Conservation (phyloP, 371 early-diverging fungal genomes). For the Basidiobolus meristosporus region DNA sequence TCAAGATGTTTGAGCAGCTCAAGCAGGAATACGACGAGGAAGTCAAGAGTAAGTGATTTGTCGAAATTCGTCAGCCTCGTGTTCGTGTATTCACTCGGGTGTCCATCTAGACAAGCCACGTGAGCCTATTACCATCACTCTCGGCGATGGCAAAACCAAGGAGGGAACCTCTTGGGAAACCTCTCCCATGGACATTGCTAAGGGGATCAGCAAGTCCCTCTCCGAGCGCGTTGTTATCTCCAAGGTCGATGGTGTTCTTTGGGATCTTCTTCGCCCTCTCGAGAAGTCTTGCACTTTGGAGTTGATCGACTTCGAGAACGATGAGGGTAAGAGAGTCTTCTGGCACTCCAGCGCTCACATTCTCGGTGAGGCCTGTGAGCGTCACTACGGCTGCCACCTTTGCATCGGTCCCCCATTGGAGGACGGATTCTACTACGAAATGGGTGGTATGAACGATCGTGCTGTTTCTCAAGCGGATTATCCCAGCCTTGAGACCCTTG, state of each 20-base stretch:
- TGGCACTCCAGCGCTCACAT: constrained; percentile 99
- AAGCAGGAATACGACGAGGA: constrained; percentile 60
- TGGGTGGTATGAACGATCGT: constrained; percentile 57
- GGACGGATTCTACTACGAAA: constrained; percentile 99
- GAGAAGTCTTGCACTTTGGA: constrained; percentile 67
- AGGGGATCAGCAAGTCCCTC: constrained; percentile 69
- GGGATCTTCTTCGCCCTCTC: constrained; percentile 83
- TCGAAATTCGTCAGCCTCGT: constrained; percentile 1
- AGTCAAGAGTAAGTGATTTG: constrained; percentile 41
- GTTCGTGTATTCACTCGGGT: constrained; percentile 2
- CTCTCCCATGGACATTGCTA: constrained; percentile 88
- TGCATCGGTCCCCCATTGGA: constrained; percentile 98
- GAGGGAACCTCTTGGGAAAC: constrained; percentile 93
- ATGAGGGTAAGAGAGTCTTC: constrained; percentile 91
- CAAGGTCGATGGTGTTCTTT: constrained; percentile 80
- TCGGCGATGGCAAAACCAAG: constrained; percentile 72
- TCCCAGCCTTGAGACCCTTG: constrained; percentile 65
- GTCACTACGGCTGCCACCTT: constrained; percentile 89
- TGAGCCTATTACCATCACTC: constrained; percentile 67
- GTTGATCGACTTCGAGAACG: constrained; percentile 89
- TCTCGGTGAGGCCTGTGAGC: constrained; percentile 95
- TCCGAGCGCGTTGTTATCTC: constrained; percentile 85
- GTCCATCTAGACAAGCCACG: constrained; percentile 49
- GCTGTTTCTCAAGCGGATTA: constrained; percentile 72
- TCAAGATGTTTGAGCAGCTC: constrained; percentile 78